These are phyloP conservation scores for Heterobasidion annosum DNA, from an alignment of 1,284 basidiomycete genomes.

Conservation along the genomic window DNA sequence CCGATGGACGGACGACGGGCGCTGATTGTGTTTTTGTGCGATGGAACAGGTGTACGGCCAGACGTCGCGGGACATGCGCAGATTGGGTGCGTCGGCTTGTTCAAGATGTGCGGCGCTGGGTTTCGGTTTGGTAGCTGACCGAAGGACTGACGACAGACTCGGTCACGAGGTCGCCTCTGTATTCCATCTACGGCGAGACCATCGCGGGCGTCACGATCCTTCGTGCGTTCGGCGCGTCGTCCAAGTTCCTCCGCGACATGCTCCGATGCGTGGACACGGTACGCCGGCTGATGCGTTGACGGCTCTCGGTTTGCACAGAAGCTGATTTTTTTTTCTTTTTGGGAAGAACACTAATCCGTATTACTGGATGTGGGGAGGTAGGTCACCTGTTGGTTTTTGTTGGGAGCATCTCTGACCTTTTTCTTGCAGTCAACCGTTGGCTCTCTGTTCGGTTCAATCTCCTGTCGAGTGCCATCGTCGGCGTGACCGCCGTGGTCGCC, in stretches of 20 bases:
- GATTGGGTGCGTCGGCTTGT: conserved; percentile 46
- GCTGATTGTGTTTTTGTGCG: too few relatives aligned
- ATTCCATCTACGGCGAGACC: conserved; percentile 88
- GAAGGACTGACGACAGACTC: conserved; percentile 44
- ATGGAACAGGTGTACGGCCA: conserved; percentile 66
- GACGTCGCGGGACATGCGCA: conserved; percentile 83
- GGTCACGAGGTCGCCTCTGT: conserved; percentile 84
- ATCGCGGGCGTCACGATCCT: conserved; percentile 84
- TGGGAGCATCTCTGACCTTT: background rate
- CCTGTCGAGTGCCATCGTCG: conserved; percentile 65
- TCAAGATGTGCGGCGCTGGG: background rate
- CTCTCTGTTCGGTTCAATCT: conserved; percentile 78
- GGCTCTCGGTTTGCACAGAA: background rate
- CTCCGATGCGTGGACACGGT: conserved; percentile 77
- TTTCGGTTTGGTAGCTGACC: background rate
- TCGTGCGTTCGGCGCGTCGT: conserved; percentile 82
- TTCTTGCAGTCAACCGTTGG: conserved; percentile 63
- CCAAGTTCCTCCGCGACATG: conserved; percentile 84
- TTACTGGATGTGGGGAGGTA: conserved; percentile 88
- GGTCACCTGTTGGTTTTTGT: too few relatives aligned
- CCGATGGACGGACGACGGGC: too few relatives aligned
- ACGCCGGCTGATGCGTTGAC: conserved; percentile 15
- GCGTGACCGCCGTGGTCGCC: conserved; percentile 60
- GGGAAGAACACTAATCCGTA: conserved; percentile 66
- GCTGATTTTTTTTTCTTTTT: background rate